phyloP scores from a whole-genome alignment of 2,329 filamentous ascomycete genomes.

The Stagonosporopsis chrysanthemi region DNA sequence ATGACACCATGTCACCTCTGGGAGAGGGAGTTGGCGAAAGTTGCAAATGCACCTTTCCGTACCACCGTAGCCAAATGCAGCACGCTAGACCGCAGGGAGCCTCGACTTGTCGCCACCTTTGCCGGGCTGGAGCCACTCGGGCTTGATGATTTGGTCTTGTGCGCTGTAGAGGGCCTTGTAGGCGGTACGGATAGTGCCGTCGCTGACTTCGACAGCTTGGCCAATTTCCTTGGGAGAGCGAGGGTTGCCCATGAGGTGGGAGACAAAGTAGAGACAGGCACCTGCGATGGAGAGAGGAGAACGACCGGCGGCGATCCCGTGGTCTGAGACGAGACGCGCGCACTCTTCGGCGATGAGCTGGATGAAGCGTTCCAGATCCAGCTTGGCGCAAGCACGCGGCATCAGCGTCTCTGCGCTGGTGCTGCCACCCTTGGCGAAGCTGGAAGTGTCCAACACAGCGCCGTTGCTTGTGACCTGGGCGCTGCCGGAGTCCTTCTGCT shows the following conservation, averaged over 20 bases:
- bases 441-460: conserved; percentile 59
- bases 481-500: conserved; percentile 48
- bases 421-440: conserved; percentile 69
- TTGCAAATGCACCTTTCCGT: neutral
- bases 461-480: conserved; percentile 45
- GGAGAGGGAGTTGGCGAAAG: neutral
- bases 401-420: conserved; percentile 84
- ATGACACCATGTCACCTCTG: neutral
- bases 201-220: conserved; percentile 84
- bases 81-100: conserved; percentile 11
- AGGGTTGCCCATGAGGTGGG: conserved; percentile 80
- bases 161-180: conserved; percentile 87
- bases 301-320: conserved; percentile 85
- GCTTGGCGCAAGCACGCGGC: conserved; percentile 85
- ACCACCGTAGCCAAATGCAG: too few relatives aligned
- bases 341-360: conserved; percentile 82
- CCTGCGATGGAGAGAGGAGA: conserved; percentile 94
- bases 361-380: conserved; percentile 77
- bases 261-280: conserved; percentile 96
- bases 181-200: conserved; percentile 94
- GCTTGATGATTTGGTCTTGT: conserved; percentile 75
- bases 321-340: conserved; percentile 77
- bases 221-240: conserved; percentile 89
- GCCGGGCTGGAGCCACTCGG: conserved; percentile 69
- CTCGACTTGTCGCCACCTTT: conserved; percentile 74